Evolutionary conservation across 208 protist species (phyloP).

Genomic region (Leishmania mexicana): DNA sequence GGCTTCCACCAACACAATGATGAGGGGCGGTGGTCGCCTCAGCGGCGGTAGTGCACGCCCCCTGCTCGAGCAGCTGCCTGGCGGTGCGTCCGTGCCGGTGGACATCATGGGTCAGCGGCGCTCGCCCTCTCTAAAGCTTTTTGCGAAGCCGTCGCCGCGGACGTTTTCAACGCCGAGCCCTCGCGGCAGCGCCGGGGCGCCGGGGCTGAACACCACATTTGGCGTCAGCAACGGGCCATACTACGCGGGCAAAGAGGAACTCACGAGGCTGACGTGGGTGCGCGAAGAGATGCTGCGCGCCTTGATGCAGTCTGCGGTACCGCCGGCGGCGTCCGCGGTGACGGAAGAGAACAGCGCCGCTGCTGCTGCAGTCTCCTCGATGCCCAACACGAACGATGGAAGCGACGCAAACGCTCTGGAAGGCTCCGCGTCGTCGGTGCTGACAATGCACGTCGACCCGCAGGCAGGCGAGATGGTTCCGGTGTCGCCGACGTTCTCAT

Average conservation of each 20-base stretch:
- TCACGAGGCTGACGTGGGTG: constrained; percentile 28
- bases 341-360: background rate
- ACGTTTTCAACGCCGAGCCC: constrained; percentile 26
- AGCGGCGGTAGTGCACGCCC: constrained; percentile 7
- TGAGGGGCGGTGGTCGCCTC: constrained; percentile 3
- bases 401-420: background rate
- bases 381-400: background rate
- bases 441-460: constrained; percentile 8
- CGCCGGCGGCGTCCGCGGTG: background rate
- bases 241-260: constrained; percentile 31
- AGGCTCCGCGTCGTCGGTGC: constrained; percentile 13
- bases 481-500: background rate
- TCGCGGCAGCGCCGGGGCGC: constrained; percentile 22
- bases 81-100: constrained; percentile 10
- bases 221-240: constrained; percentile 17
- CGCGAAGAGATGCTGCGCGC: constrained; percentile 31
- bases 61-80: constrained; percentile 12
- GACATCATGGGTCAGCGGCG: constrained; percentile 10
- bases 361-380: background rate
- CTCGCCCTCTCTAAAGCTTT: constrained; percentile 22
- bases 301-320: constrained; percentile 13
- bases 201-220: constrained; percentile 15
- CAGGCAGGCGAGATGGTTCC: background rate
- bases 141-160: constrained; percentile 27
- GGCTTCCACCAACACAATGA: constrained; percentile 16